phyloP scores from a whole-genome alignment of 345 rosid species.

The Camelina neglecta region DNA sequence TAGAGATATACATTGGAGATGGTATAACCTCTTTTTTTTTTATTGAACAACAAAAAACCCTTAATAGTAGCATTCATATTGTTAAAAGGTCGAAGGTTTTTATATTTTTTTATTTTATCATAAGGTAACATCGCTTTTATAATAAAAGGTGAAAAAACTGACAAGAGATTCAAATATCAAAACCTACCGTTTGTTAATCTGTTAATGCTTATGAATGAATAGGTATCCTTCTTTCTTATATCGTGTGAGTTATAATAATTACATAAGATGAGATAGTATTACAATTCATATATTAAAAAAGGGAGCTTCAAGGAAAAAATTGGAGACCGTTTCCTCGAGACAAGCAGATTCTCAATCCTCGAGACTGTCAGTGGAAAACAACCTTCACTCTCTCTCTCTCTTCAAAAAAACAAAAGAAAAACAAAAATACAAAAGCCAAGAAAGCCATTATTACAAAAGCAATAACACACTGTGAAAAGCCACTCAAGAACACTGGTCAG shows the following conservation, averaged over 20 bases:
- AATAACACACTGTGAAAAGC: constrained; percentile 40
- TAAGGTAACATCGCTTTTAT: constrained; percentile 24
- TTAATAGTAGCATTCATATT: constrained; percentile 1
- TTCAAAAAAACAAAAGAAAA: constrained; percentile 31
- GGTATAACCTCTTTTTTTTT: too few relatives aligned
- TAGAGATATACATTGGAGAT: too few relatives aligned
- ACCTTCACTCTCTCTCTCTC: constrained; percentile 37
- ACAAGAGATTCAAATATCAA: constrained; percentile 20
- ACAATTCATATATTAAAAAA: constrained; percentile 3
- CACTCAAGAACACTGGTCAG: constrained; percentile 35
- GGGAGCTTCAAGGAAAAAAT: constrained; percentile 17
- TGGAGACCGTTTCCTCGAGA: constrained; percentile 49
- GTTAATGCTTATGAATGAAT: constrained; percentile 29
- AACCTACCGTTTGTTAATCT: constrained; percentile 24
- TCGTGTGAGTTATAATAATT: background rate
- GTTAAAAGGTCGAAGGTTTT: background rate
- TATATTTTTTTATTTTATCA: background rate
- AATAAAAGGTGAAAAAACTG: constrained; percentile 23
- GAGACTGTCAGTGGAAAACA: constrained; percentile 45
- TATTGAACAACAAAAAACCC: too few relatives aligned
- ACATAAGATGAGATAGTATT: background rate
- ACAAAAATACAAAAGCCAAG: constrained; percentile 38
- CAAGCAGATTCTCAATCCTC: constrained; percentile 46
- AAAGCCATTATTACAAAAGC: constrained; percentile 42
- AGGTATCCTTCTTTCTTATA: constrained; percentile 13